These are phyloP conservation scores for Huntiella decipiens DNA, from an alignment of 2,329 filamentous ascomycete genomes.

Conservation along the genomic window DNA sequence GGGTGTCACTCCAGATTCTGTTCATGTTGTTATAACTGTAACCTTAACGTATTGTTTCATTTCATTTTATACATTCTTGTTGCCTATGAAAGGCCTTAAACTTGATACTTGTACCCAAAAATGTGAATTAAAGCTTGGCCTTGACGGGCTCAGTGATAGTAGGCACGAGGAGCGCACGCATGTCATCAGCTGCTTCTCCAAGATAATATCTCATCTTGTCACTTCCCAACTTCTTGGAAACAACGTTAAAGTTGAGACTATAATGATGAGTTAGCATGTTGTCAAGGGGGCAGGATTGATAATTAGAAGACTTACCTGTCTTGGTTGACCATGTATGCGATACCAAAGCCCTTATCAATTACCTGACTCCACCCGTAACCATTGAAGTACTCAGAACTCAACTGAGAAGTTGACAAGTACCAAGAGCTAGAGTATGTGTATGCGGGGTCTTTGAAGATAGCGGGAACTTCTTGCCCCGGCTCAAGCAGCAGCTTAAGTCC, in stretches of 20 bases:
- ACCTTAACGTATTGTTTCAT: background rate
- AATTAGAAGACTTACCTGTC: slow-evolving; percentile 32
- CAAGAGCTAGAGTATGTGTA: slow-evolving; percentile 70
- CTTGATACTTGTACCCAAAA: background rate
- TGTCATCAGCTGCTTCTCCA: slow-evolving; percentile 78
- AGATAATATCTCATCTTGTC: slow-evolving; percentile 91
- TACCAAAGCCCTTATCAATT: slow-evolving; percentile 85
- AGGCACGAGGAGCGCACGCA: slow-evolving; percentile 69
- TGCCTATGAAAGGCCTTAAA: background rate
- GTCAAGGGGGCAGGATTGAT: background rate
- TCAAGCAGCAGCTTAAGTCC: slow-evolving; percentile 80
- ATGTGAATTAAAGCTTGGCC: slow-evolving; percentile 54
- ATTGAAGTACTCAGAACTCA: slow-evolving; percentile 95
- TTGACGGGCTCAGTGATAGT: slow-evolving; percentile 55
- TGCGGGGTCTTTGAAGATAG: slow-evolving; percentile 72
- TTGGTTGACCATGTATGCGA: slow-evolving; percentile 99
- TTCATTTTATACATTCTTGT: background rate
- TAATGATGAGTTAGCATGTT: slow-evolving; percentile 19
- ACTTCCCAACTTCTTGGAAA: slow-evolving; percentile 78
- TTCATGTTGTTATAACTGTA: background rate
- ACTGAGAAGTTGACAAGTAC: slow-evolving; percentile 75
- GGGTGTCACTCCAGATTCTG: background rate
- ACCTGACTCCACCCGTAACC: slow-evolving; percentile 99
- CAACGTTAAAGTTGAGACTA: slow-evolving; percentile 89
- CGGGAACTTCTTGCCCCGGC: slow-evolving; percentile 61